Evolutionary conservation across 2,329 filamentous ascomycete species (phyloP), one percentile per base, ranked within the genome.

Genomic region (Amphichorda felina): DNA sequence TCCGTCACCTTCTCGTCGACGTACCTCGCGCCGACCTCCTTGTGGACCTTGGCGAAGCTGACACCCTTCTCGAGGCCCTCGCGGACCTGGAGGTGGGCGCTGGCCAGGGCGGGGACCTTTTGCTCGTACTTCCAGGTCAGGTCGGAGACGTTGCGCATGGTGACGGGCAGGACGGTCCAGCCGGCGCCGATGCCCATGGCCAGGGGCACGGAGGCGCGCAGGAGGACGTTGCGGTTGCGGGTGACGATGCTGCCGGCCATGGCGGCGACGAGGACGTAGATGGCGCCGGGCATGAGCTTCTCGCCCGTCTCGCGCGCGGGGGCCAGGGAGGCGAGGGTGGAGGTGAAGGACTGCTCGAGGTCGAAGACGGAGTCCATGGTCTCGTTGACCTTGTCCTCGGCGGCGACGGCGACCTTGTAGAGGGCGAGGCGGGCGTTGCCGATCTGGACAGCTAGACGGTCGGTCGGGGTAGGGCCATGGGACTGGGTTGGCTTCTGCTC

Each of bases 241-340:
- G 84, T 77, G 37, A 95, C 67, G 55, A 98, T 96, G 59, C 78
- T 87, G 47, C 89, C 91, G 25, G 91, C 85, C 88, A 98, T 95
- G 49, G 85, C 79, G 29, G 88, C 81, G 33, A 98, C 88, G 21
- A 95, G 73, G 32, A 96, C 87, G 63, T 96, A 96, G 46, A 96
- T 76, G 40, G 78, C 70, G 18, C 89, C 89, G 24, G 91, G 91
- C 61, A 96, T 79, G 38, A 98, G 72, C 54, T 79, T 78, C 68
- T 98, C 91, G 55, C 83, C 84, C 41, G 78, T 84, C 60, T 89
- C 82, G 50, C 79, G 80, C 26, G 87, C 69, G 21, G 91, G 91
- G 15, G 88, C 91, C 27, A 98, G 73, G 16, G 82, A 87, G 40
- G 88, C 85, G 46, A 98, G 62, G 41, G 91, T 96, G 59, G 72